phyloP scores from a whole-genome alignment of 108 stramenopile genomes.

The Discostella stelligeroides region DNA sequence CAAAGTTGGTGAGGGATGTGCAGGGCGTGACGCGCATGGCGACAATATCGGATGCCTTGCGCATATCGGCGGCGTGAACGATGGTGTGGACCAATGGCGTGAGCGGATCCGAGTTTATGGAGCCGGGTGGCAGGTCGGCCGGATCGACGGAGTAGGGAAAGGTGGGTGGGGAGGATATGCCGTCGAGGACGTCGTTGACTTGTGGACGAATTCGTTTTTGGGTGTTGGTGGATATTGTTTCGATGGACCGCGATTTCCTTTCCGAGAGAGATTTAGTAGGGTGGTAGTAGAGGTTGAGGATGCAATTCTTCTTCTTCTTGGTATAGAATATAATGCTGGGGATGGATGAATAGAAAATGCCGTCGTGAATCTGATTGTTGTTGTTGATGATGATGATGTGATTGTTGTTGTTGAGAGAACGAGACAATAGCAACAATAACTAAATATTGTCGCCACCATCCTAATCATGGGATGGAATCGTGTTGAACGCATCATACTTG shows the following conservation, averaged over 20 bases:
- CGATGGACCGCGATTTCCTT: constrained; percentile 28
- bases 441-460: no score
- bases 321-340: no score
- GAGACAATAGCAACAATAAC: no score
- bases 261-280: no score
- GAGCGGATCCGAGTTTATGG: constrained; percentile 32
- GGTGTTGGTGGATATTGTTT: constrained; percentile 22
- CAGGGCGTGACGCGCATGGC: constrained; percentile 75
- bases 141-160: constrained; percentile 46
- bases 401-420: no score
- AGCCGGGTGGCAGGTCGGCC: constrained; percentile 34
- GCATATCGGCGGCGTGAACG: constrained; percentile 81
- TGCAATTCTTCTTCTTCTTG: no score
- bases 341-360: no score
- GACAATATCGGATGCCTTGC: constrained; percentile 88
- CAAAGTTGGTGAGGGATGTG: constrained; percentile 76
- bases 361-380: no score
- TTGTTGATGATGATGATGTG: no score
- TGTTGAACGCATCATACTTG: no score
- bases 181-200: constrained; percentile 41
- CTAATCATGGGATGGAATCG: no score
- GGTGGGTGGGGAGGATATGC: constrained; percentile 20
- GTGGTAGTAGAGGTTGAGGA: no score
- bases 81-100: constrained; percentile 47
- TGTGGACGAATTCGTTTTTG: constrained; percentile 30